Percentiles rank a stretch among this genome's conserved stretches.
Evolutionary conservation across 139 green algal genomes (phyloP).

Genomic region (Spirogloea muscicola): DNA sequence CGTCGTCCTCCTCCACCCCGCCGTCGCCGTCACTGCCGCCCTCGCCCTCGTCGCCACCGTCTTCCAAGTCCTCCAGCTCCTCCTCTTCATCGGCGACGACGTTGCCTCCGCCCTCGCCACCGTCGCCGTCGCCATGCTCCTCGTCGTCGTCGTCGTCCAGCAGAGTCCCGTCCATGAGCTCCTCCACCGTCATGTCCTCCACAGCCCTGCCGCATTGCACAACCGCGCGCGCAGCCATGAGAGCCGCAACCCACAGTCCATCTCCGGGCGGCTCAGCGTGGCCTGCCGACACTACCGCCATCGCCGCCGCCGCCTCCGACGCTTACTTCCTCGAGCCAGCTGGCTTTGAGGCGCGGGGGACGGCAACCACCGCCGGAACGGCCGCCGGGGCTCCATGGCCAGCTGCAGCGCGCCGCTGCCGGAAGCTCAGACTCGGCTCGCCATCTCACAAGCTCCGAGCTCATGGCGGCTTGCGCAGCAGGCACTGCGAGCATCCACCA

Average conservation of each 20-base stretch:
- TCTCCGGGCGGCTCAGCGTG: background rate
- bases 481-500: too few species aligned
- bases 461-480: too few species aligned
- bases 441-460: too few species aligned
- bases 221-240: background rate
- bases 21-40: too few species aligned
- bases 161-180: constrained; percentile 44
- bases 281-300: background rate
- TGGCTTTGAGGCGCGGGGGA: too few species aligned
- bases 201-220: background rate
- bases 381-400: constrained; percentile 6
- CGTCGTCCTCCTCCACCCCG: background rate
- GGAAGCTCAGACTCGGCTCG: too few species aligned
- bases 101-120: constrained; percentile 16
- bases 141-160: constrained; percentile 38
- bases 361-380: too few species aligned
- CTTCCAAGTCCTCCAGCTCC: constrained; percentile 23
- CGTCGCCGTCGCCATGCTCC: constrained; percentile 23
- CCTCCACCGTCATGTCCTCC: constrained; percentile 50
- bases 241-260: background rate
- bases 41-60: constrained; percentile 21
- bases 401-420: background rate
- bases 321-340: too few species aligned
- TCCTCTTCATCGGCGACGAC: constrained; percentile 36
- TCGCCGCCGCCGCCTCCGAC: background rate